phyloP scores from a whole-genome alignment of 164 flowering plant species.

The Macadamia integrifolia region DNA sequence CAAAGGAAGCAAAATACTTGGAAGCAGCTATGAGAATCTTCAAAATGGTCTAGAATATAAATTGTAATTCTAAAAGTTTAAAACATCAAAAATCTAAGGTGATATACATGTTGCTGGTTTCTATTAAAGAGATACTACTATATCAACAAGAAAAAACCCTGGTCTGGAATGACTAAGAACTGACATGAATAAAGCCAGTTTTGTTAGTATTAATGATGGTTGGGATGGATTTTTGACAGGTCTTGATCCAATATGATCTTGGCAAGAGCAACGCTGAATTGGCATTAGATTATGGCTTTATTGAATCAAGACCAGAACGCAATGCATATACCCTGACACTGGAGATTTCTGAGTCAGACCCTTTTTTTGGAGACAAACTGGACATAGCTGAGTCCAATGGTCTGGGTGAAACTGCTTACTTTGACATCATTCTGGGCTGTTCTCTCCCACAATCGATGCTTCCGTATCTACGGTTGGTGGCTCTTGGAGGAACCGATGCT shows the following conservation, averaged over 20 bases:
- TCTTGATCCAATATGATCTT: slow-evolving; percentile 77
- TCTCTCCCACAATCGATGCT: slow-evolving; percentile 69
- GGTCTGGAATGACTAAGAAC: too few relatives aligned
- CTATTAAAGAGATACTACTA: too few relatives aligned
- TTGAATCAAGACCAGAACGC: slow-evolving; percentile 55
- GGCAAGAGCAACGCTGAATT: slow-evolving; percentile 88
- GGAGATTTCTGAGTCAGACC: slow-evolving; percentile 72
- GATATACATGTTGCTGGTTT: too few relatives aligned
- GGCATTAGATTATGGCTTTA: slow-evolving; percentile 88
- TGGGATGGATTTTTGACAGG: slow-evolving; percentile 31
- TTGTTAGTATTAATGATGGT: too few relatives aligned
- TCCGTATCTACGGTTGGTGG: slow-evolving; percentile 71
- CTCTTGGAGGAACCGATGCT: slow-evolving; percentile 88
- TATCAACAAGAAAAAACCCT: too few relatives aligned
- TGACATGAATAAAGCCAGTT: too few relatives aligned
- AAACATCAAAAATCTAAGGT: neutral
- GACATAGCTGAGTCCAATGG: slow-evolving; percentile 90
- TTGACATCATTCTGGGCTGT: slow-evolving; percentile 58
- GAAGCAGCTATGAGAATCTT: too few relatives aligned
- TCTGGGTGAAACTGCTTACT: slow-evolving; percentile 62
- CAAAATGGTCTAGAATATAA: too few relatives aligned
- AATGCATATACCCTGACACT: slow-evolving; percentile 66
- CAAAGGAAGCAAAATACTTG: too few relatives aligned
- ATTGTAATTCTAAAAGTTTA: neutral
- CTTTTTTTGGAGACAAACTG: slow-evolving; percentile 76